A percentile compares a stretch with the other conserved stretches of the same genome.
These are phyloP conservation scores for Spizellomyces sp. DNA, from an alignment of 192 early-diverging fungal genomes.

Conservation along the genomic window DNA sequence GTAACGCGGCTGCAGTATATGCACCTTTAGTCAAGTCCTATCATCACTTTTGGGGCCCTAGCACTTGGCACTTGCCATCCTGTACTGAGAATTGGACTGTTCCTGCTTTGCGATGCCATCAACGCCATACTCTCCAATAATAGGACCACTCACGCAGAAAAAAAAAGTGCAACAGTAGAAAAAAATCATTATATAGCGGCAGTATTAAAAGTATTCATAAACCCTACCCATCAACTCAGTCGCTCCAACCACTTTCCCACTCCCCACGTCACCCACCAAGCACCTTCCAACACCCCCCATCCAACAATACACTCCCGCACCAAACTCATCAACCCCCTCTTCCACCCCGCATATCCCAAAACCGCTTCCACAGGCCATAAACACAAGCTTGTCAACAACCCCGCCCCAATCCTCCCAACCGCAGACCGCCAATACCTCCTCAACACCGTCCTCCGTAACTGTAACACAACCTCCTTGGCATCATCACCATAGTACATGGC, in stretches of 20 bases:
- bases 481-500: slow-evolving; percentile 2
- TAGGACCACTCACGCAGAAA: too few relatives aligned
- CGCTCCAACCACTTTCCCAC: not conserved
- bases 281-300: not conserved
- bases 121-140: too few relatives aligned
- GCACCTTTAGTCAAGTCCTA: too few relatives aligned
- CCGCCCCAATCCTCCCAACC: not conserved
- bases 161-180: too few relatives aligned
- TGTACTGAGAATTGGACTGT: too few relatives aligned
- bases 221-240: not conserved
- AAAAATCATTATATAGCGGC: too few relatives aligned
- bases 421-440: not conserved
- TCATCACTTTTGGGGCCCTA: too few relatives aligned
- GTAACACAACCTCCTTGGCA: not conserved
- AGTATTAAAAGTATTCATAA: too few relatives aligned
- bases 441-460: not conserved
- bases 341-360: not conserved
- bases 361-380: not conserved
- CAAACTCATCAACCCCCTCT: not conserved
- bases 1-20: too few relatives aligned
- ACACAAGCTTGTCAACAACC: not conserved
- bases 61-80: too few relatives aligned
- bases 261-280: not conserved
- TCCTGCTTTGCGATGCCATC: too few relatives aligned
- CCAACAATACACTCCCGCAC: not conserved